A percentile compares a stretch with the other conserved stretches of the same genome.
Evolutionary conservation across 306 rosid species (phyloP).

Genomic region (Coriaria nepalensis): DNA sequence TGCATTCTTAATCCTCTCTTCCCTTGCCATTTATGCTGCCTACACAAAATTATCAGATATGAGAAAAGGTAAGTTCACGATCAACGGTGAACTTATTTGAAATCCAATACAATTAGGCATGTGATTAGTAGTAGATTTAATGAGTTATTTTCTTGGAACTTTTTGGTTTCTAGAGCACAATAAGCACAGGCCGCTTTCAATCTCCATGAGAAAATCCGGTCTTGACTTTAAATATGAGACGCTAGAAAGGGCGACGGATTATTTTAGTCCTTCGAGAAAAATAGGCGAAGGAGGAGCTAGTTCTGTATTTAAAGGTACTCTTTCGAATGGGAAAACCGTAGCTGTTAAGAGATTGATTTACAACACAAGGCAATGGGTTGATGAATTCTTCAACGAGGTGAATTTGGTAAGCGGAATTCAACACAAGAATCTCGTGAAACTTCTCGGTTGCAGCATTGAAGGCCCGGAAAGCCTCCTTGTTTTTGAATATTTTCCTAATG

Average conservation of each 20-base stretch:
- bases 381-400: constrained; percentile 90
- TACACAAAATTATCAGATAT: constrained; percentile 28
- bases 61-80: constrained; percentile 24
- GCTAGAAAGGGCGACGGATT: constrained; percentile 72
- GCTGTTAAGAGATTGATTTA: constrained; percentile 82
- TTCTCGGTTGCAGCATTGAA: constrained; percentile 90
- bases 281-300: constrained; percentile 91
- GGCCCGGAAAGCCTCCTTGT: constrained; percentile 94
- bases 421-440: constrained; percentile 70
- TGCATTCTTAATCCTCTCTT: constrained; percentile 39
- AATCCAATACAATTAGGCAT: neutral
- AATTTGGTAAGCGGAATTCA: constrained; percentile 59
- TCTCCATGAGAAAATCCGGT: constrained; percentile 32
- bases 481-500: constrained; percentile 54
- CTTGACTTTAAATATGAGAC: constrained; percentile 63
- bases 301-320: constrained; percentile 68
- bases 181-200: constrained; percentile 21
- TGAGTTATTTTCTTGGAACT: no score
- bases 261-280: constrained; percentile 48
- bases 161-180: no score
- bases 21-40: constrained; percentile 38
- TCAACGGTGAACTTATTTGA: neutral
- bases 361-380: constrained; percentile 88
- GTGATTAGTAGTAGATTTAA: no score
- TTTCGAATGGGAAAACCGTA: constrained; percentile 39